phyloP scores from a whole-genome alignment of 805 yeast genomes.

The Zygoascus tannicola region DNA sequence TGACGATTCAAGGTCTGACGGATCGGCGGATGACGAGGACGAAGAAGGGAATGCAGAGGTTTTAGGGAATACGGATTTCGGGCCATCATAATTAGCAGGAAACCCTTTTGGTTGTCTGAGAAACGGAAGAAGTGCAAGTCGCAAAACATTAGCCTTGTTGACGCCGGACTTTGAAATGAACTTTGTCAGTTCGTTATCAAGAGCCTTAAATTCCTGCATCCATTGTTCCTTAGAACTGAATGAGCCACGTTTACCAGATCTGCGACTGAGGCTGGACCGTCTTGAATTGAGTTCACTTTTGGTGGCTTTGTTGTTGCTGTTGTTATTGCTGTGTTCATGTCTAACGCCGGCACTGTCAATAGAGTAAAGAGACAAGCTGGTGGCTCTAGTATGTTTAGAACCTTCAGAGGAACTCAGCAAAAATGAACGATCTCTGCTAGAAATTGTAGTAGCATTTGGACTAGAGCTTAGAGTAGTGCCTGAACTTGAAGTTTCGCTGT shows the following conservation, averaged over 20 bases:
- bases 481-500: slow-evolving; percentile 1
- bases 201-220: slow-evolving; percentile 18
- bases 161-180: slow-evolving; percentile 25
- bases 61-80: not conserved
- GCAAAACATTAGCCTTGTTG: slow-evolving; percentile 30
- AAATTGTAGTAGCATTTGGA: slow-evolving; percentile 16
- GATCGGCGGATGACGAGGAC: not conserved
- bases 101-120: slow-evolving; percentile 23
- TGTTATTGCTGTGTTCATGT: slow-evolving; percentile 4
- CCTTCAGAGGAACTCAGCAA: not conserved
- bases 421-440: slow-evolving; percentile 9
- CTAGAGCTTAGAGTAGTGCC: slow-evolving; percentile 7
- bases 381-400: not conserved
- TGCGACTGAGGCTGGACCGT: slow-evolving; percentile 5
- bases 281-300: not conserved
- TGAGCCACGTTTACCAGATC: slow-evolving; percentile 6
- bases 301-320: not conserved
- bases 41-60: not conserved
- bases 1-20: slow-evolving; percentile 10
- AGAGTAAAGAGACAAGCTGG: slow-evolving; percentile 5
- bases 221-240: slow-evolving; percentile 5
- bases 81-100: slow-evolving; percentile 5
- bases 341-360: slow-evolving; percentile 3
- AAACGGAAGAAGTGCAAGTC: slow-evolving; percentile 35
- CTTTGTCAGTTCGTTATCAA: slow-evolving; percentile 24